Evolutionary conservation across 768 basidiomycete species (phyloP).

Genomic region (Mycena capillaripes): DNA sequence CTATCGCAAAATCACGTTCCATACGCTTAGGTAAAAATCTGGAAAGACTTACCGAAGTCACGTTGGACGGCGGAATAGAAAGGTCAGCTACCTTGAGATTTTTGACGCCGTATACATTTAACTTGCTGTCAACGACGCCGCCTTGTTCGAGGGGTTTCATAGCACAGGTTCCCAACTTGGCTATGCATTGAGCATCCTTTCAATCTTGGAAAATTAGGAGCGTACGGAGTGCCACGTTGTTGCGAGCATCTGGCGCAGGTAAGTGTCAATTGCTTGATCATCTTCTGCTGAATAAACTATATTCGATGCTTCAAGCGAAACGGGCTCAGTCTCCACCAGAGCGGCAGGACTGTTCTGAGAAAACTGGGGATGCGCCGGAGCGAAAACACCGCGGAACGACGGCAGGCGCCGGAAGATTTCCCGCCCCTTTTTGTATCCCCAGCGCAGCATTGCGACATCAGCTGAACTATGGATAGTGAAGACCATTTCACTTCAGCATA

Average conservation of each 20-base stretch:
- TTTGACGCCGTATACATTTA: slow-evolving; percentile 66
- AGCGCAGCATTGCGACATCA: slow-evolving; percentile 47
- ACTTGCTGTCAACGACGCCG: slow-evolving; percentile 59
- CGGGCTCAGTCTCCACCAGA: slow-evolving; percentile 22
- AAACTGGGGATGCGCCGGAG: slow-evolving; percentile 35
- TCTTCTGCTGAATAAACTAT: slow-evolving; percentile 43
- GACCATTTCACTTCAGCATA: no score
- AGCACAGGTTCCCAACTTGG: slow-evolving; percentile 62
- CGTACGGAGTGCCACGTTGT: slow-evolving; percentile 45
- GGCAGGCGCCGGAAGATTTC: slow-evolving; percentile 58
- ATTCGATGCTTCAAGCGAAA: slow-evolving; percentile 36
- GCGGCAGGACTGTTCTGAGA: slow-evolving; percentile 33
- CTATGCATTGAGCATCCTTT: neutral
- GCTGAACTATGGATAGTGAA: slow-evolving; percentile 6
- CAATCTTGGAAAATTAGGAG: neutral
- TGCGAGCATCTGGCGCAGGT: slow-evolving; percentile 30
- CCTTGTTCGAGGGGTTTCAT: slow-evolving; percentile 60
- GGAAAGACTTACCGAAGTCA: slow-evolving; percentile 44
- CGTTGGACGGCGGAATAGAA: slow-evolving; percentile 55
- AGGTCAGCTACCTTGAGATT: no score
- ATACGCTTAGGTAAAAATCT: no score
- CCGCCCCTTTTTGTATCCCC: slow-evolving; percentile 55
- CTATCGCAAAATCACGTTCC: slow-evolving; percentile 19
- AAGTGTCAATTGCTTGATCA: slow-evolving; percentile 40
- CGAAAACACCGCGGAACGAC: slow-evolving; percentile 37